Evolutionary conservation across 305 asterid genomes (phyloP).

Genomic region (Caryopteris hybrid): DNA sequence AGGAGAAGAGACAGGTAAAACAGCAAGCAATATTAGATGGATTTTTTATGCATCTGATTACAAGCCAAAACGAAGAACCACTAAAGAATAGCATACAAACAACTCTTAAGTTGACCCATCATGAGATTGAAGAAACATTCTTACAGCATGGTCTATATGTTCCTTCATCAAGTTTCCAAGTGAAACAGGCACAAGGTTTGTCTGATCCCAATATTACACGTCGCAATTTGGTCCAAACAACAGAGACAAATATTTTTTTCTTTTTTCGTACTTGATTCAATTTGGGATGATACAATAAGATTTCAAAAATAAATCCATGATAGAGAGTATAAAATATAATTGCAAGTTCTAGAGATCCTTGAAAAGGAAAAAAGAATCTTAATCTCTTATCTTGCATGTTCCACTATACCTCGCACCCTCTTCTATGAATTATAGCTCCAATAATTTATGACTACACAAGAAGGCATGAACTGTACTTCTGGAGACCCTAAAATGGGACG

Average conservation of each 20-base stretch:
- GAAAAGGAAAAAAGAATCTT: neutral
- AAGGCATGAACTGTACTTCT: neutral
- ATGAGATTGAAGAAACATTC: conserved; percentile 5
- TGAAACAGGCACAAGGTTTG: neutral
- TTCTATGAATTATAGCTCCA: too few relatives aligned
- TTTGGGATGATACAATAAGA: neutral
- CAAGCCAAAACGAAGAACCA: neutral
- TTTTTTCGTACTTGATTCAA: neutral
- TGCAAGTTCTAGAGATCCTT: neutral
- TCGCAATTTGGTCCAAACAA: neutral
- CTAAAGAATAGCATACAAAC: neutral
- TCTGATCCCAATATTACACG: neutral
- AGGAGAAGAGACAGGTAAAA: neutral
- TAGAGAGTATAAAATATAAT: neutral
- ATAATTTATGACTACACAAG: neutral
- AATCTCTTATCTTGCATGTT: neutral
- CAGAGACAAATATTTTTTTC: neutral
- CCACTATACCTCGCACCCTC: conserved; percentile 35
- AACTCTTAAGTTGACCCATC: neutral
- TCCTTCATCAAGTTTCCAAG: neutral
- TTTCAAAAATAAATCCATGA: neutral
- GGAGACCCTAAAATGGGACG: neutral
- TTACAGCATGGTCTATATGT: neutral
- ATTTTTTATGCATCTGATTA: neutral
- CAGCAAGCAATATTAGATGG: neutral